phyloP scores from a whole-genome alignment of 495 filamentous ascomycete species.

The Daldinia childiae region DNA sequence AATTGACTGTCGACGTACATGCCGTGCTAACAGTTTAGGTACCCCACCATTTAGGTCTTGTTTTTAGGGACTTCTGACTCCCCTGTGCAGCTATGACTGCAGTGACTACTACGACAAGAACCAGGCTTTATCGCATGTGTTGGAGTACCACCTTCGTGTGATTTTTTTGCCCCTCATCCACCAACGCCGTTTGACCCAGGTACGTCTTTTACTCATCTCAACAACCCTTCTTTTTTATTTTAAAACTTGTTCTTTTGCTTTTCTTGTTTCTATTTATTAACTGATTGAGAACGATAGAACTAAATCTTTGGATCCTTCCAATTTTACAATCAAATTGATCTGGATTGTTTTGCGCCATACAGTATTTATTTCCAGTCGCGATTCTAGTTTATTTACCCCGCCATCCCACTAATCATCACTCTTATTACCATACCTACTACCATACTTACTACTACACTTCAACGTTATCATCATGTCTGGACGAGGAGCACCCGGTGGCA shows the following conservation, averaged over 20 bases:
- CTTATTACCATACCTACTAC: too few relatives aligned
- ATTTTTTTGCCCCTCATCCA: constrained; percentile 37
- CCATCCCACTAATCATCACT: constrained; percentile 20
- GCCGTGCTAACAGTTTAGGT: neutral
- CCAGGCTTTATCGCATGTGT: neutral
- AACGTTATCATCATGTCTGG: constrained; percentile 64
- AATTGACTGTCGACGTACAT: constrained; percentile 3
- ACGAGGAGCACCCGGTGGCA: constrained; percentile 61
- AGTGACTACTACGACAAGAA: neutral
- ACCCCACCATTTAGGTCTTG: constrained; percentile 34
- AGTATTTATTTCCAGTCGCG: neutral
- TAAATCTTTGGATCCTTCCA: neutral
- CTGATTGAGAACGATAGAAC: too few relatives aligned
- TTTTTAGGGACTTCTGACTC: constrained; percentile 32
- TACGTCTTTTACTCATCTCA: neutral
- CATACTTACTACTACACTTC: neutral
- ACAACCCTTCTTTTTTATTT: constrained; percentile 15
- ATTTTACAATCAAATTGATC: neutral
- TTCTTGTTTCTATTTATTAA: neutral
- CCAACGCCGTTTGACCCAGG: constrained; percentile 15
- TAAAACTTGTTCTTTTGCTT: neutral
- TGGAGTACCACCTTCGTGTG: neutral
- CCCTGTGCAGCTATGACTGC: constrained; percentile 25
- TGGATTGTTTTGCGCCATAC: constrained; percentile 1
- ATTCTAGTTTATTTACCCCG: constrained; percentile 22